These are phyloP conservation scores for Colletotrichum chrysophilum DNA, from an alignment of 2,329 filamentous ascomycete genomes.

Conservation along the genomic window DNA sequence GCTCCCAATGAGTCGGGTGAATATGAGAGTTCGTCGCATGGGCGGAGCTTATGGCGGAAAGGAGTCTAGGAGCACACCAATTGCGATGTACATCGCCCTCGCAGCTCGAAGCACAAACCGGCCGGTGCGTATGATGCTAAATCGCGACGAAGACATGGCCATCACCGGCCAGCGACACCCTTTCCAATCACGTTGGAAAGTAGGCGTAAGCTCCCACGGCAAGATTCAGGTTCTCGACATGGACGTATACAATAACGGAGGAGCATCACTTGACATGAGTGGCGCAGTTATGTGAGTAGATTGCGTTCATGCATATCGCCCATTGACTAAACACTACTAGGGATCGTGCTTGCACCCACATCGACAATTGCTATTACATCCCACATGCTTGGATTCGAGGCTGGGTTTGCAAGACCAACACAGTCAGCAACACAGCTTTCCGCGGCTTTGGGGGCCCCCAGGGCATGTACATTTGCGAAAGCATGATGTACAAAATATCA, in stretches of 20 bases:
- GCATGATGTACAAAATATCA: background rate
- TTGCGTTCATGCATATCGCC: fast-evolving
- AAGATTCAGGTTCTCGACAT: background rate
- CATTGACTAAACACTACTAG: background rate
- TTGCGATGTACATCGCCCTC: background rate
- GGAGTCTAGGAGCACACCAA: background rate
- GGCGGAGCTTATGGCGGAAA: background rate
- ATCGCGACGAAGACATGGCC: background rate
- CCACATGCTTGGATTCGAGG: background rate
- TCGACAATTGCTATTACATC: background rate
- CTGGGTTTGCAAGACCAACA: background rate
- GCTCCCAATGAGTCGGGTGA: background rate
- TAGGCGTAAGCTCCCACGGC: background rate
- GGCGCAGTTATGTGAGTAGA: background rate
- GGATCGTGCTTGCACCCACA: background rate
- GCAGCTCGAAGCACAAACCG: background rate
- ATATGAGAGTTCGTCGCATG: background rate
- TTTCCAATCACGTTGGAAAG: background rate
- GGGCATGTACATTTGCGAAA: background rate
- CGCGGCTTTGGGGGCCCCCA: background rate
- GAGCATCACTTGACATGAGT: background rate
- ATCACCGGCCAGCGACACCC: background rate
- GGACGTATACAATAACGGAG: background rate
- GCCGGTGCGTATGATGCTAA: background rate
- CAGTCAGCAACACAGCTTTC: background rate